Percentiles rank a stretch among this genome's conserved stretches.
phyloP scores from a whole-genome alignment of 2,329 filamentous ascomycete genomes.

The Xylaria sp. region DNA sequence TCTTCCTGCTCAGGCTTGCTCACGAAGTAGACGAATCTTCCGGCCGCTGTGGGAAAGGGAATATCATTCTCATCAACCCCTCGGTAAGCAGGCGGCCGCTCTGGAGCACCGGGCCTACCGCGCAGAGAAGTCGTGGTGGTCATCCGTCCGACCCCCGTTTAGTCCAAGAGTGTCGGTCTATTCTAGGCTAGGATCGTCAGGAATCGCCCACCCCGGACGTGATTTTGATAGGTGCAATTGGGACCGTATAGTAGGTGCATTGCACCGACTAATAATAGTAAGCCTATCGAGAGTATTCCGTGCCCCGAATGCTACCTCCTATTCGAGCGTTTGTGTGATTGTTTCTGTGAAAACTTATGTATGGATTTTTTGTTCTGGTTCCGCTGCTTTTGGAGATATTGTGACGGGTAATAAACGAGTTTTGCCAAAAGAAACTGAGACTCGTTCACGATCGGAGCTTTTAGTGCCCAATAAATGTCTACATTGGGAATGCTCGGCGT shows the following conservation, averaged over 20 bases:
- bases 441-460: not conserved
- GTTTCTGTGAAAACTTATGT: not conserved
- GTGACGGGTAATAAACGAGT: constrained; percentile 1
- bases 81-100: constrained; percentile 24
- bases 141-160: constrained; percentile 21
- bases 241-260: constrained; percentile 13
- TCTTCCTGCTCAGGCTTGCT: constrained; percentile 7
- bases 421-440: not conserved
- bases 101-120: constrained; percentile 12
- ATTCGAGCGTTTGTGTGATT: not conserved
- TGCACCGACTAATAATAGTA: constrained; percentile 19
- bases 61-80: constrained; percentile 23
- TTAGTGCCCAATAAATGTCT: not conserved
- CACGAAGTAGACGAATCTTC: not conserved
- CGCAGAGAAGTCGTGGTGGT: constrained; percentile 16
- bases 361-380: not conserved
- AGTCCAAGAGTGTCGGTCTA: constrained; percentile 23
- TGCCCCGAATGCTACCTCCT: constrained; percentile 3
- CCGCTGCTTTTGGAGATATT: constrained; percentile 1
- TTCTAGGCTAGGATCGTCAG: constrained; percentile 32
- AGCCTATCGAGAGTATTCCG: constrained; percentile 17
- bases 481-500: not conserved
- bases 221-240: constrained; percentile 32
- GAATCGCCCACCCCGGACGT: constrained; percentile 23
- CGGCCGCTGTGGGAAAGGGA: constrained; percentile 17